A percentile compares a stretch with the other conserved stretches of the same genome.
phyloP scores from a whole-genome alignment of 108 stramenopile species.

The Pseudonitzschia multiseries region DNA sequence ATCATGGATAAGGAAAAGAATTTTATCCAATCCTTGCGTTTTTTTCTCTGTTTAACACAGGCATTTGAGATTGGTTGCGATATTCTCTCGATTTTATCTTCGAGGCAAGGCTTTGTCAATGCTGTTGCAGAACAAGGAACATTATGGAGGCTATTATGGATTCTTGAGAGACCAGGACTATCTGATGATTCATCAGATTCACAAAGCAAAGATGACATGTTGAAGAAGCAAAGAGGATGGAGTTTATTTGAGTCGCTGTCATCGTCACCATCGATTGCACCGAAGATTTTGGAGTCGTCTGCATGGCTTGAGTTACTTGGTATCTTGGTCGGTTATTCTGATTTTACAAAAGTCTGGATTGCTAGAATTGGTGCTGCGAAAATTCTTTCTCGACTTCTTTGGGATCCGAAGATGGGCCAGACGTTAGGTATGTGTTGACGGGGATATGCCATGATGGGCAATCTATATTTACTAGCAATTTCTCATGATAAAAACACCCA shows the following conservation, averaged over 20 bases:
- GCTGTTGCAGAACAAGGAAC: slow-evolving; percentile 40
- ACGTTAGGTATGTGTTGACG: slow-evolving; percentile 23
- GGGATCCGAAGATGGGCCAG: slow-evolving; percentile 58
- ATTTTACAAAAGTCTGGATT: slow-evolving; percentile 51
- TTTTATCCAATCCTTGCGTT: background rate
- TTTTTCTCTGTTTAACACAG: slow-evolving; percentile 8
- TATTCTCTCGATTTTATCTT: slow-evolving; percentile 49
- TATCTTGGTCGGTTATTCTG: slow-evolving; percentile 57
- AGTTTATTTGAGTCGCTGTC: slow-evolving; percentile 53
- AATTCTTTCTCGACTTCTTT: slow-evolving; percentile 55
- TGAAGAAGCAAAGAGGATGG: slow-evolving; percentile 55
- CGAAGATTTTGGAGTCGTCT: slow-evolving; percentile 41
- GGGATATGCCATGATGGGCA: background rate
- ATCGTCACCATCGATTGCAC: slow-evolving; percentile 57
- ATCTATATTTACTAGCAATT: background rate
- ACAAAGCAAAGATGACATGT: slow-evolving; percentile 20
- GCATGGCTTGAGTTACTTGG: slow-evolving; percentile 70
- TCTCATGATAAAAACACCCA: background rate
- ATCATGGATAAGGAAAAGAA: background rate
- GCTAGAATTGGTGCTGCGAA: slow-evolving; percentile 60
- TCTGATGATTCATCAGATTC: slow-evolving; percentile 25
- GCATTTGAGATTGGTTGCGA: slow-evolving; percentile 55
- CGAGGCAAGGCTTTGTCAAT: slow-evolving; percentile 61
- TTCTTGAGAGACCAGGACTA: slow-evolving; percentile 48
- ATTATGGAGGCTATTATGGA: slow-evolving; percentile 54